Conservation (phyloP, 192 early-diverging fungal genomes). For the Backusella sp. region DNA sequence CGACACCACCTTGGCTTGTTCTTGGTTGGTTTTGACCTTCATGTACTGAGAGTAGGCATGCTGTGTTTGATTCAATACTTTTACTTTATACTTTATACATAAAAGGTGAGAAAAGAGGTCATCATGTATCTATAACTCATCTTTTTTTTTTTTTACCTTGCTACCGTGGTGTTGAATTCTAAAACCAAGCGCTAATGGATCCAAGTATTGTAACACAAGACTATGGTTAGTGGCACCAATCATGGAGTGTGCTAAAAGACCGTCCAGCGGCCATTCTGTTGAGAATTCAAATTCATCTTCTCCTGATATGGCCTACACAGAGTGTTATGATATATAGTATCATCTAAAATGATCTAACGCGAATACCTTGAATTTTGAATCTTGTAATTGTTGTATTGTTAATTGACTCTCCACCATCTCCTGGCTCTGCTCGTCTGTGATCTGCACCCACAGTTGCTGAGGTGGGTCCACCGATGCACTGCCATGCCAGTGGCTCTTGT, state of each 20-base stretch:
- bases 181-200: constrained; percentile 71
- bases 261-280: constrained; percentile 72
- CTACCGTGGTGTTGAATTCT: constrained; percentile 81
- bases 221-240: constrained; percentile 37
- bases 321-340: constrained; percentile 7
- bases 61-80: constrained; percentile 61
- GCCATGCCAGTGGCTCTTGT: constrained; percentile 56
- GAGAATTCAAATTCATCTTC: constrained; percentile 31
- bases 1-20: constrained; percentile 70
- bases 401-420: constrained; percentile 44
- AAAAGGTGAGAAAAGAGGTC: neutral
- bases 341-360: no score
- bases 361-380: constrained; percentile 44
- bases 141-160: constrained; percentile 35
- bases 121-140: neutral
- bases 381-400: constrained; percentile 38
- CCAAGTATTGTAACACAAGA: constrained; percentile 71
- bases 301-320: constrained; percentile 33
- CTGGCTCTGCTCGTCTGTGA: constrained; percentile 41
- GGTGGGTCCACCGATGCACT: constrained; percentile 17
- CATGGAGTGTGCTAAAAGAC: constrained; percentile 61
- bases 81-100: constrained; percentile 59
- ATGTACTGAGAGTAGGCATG: constrained; percentile 66
- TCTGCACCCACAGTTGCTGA: constrained; percentile 52
- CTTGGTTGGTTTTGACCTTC: constrained; percentile 72